These are phyloP conservation scores for Moesziomyces sp. DNA, from an alignment of 1,284 basidiomycete species.

Conservation along the genomic window DNA sequence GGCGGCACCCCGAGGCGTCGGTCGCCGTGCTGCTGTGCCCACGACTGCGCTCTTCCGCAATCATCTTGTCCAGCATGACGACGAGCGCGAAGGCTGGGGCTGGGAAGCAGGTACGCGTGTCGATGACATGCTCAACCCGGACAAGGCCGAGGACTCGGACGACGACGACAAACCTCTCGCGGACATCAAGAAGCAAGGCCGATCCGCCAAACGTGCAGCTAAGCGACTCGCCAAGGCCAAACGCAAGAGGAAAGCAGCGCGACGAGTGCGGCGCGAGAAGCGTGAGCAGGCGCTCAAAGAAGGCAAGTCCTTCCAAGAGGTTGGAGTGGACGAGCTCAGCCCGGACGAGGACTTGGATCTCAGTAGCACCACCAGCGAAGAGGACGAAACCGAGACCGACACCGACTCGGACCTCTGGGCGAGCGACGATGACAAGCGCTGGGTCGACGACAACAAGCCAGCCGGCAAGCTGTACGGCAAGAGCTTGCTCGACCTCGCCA, in stretches of 20 bases:
- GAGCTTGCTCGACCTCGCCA: slow-evolving; percentile 59
- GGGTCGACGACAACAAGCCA: slow-evolving; percentile 59
- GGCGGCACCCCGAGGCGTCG: slow-evolving; percentile 58
- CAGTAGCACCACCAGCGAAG: slow-evolving; percentile 43
- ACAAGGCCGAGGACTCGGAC: slow-evolving; percentile 28
- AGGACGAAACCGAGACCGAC: slow-evolving; percentile 30
- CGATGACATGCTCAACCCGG: slow-evolving; percentile 29
- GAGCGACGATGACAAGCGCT: slow-evolving; percentile 58
- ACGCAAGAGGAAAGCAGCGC: slow-evolving; percentile 51
- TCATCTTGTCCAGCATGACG: slow-evolving; percentile 61
- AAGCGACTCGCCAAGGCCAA: slow-evolving; percentile 51
- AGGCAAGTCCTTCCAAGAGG: slow-evolving; percentile 47
- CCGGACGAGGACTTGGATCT: slow-evolving; percentile 60
- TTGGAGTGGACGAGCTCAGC: slow-evolving; percentile 58
- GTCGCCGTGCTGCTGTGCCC: slow-evolving; percentile 59
- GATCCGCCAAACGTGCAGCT: slow-evolving; percentile 40
- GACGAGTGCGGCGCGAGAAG: slow-evolving; percentile 49
- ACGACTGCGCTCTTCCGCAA: slow-evolving; percentile 66
- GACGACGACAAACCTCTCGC: slow-evolving; percentile 48
- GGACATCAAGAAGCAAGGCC: slow-evolving; percentile 41
- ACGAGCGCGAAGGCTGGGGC: slow-evolving; percentile 66
- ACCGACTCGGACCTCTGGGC: slow-evolving; percentile 45
- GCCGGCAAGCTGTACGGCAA: slow-evolving; percentile 64
- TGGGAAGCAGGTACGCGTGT: slow-evolving; percentile 57
- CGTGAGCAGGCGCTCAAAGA: slow-evolving; percentile 40